Percentiles rank a stretch among this genome's conserved stretches.
Evolutionary conservation across 148 eudicot species (phyloP).

Genomic region (Chenopodium berlandieri): DNA sequence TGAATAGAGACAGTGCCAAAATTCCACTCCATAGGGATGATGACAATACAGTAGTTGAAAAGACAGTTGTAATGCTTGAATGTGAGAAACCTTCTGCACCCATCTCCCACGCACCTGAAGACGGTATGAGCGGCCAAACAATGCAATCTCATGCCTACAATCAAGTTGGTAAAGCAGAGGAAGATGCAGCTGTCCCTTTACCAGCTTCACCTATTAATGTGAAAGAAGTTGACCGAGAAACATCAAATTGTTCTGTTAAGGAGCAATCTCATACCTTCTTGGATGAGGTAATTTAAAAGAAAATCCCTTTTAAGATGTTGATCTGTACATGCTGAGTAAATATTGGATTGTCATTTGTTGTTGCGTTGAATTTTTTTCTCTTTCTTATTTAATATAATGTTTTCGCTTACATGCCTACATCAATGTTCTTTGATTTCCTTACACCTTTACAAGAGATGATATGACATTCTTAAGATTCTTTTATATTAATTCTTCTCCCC

Average conservation of each 20-base stretch:
- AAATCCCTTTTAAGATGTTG: background rate
- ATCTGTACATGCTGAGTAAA: background rate
- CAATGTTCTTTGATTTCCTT: background rate
- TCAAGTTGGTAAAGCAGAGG: slow-evolving; percentile 32
- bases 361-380: background rate
- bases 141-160: slow-evolving; percentile 25
- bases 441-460: background rate
- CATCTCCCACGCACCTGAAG: slow-evolving; percentile 32
- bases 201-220: slow-evolving; percentile 42
- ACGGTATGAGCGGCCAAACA: slow-evolving; percentile 19
- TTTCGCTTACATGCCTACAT: background rate
- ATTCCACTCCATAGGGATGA: slow-evolving; percentile 42
- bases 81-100: slow-evolving; percentile 54
- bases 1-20: slow-evolving; percentile 18
- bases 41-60: slow-evolving; percentile 72
- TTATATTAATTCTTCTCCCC: background rate
- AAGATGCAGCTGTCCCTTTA: slow-evolving; percentile 33
- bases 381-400: background rate
- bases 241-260: slow-evolving; percentile 33
- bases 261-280: slow-evolving; percentile 29
- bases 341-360: background rate
- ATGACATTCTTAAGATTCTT: background rate
- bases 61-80: slow-evolving; percentile 80
- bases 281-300: slow-evolving; percentile 37
- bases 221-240: slow-evolving; percentile 38